Evolutionary conservation across 2,329 filamentous ascomycete species (phyloP), one percentile per base, ranked within the genome.

Genomic region (Neurospora sp.): DNA sequence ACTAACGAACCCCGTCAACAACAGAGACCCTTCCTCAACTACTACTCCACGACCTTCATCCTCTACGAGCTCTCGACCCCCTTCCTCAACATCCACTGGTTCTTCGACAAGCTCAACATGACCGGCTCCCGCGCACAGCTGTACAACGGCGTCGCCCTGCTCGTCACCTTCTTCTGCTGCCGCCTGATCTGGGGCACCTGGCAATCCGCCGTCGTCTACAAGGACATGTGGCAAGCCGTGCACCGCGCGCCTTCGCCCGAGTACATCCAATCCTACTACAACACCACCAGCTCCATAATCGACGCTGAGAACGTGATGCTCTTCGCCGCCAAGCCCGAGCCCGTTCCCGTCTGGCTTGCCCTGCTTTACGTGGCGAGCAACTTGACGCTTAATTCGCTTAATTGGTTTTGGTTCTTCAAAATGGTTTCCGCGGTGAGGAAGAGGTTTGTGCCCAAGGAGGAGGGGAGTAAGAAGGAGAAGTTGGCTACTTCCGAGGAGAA

Each of bases 1-100:
- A 6, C 46, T 23, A 39, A 41, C 66, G 17, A 46, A 28, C 4
- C 68, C 41, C 71, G 67, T 37, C 11, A 11, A 33, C 33, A 36
- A 0, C 77, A 96, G 92, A 86, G 91, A 71, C 92, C 92, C 1
- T 94, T 95, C 76, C 85, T 94, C 73, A 94, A 95, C 82, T 94
- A 89, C 82, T 96, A 96, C 80, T 91, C 87, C 70, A 86, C 87
- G 70, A 88, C 88, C 71, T 96, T 96, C 80, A 92, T 96, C 76
- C 89, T 96, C 70, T 96, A 93, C 87, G 92, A 96, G 80, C 86
- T 96, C 46, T 94, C 91, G 36, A 91, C 90, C 4, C 92, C 92
- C 8, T 94, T 96, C 80, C 85, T 96, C 70, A 96, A 96, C 78
- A 87, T 95, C 77, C 92, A 96, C 83, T 96, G 92, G 92, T 96